Conservation (phyloP, 345 rosid species). For the Dipteronia dyeriana region DNA sequence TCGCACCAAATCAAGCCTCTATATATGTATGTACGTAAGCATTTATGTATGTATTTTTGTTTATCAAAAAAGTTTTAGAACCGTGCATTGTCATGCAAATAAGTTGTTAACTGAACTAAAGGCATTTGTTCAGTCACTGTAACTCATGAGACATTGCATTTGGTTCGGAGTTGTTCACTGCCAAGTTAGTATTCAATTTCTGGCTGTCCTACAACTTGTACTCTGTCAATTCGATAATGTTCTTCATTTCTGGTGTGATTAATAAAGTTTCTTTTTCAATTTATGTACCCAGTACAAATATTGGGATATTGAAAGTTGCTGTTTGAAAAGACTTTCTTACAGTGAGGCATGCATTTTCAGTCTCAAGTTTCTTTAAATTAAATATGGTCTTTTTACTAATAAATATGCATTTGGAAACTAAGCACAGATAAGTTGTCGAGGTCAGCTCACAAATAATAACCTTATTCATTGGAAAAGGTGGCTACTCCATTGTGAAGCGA, state of each 20-base stretch:
- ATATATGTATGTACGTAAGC: no score
- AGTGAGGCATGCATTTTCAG: background rate
- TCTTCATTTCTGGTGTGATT: background rate
- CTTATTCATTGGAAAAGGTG: background rate
- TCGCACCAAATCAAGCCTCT: no score
- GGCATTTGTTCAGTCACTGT: no score
- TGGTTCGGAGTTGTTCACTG: background rate
- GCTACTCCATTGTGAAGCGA: background rate
- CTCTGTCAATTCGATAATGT: background rate
- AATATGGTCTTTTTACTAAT: background rate
- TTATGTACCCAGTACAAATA: background rate
- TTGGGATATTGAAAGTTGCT: background rate
- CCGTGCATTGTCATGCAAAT: background rate
- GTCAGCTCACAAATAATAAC: background rate
- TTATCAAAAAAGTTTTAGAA: background rate
- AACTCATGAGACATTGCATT: no score
- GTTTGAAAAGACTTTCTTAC: background rate
- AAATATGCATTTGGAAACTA: background rate
- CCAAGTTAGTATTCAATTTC: background rate
- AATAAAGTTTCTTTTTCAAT: slow-evolving; percentile 2
- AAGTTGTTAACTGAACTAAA: no score
- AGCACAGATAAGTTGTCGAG: background rate
- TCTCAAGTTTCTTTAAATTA: background rate
- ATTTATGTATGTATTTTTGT: background rate
- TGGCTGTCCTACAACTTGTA: background rate